Conservation (phyloP, 2,329 filamentous ascomycete genomes). For the Colletotrichum salicis region DNA sequence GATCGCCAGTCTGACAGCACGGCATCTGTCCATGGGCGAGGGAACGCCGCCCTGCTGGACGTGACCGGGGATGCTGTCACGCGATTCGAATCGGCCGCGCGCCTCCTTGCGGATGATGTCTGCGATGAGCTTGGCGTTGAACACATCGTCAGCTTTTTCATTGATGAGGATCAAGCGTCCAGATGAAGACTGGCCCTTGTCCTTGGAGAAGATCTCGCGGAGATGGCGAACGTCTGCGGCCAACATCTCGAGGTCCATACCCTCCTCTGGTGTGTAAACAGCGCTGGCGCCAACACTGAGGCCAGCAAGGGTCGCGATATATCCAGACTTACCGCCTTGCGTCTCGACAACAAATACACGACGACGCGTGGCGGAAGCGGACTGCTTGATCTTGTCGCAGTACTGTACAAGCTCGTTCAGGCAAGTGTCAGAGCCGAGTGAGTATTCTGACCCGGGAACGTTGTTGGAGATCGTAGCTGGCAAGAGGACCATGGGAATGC, state of each 20-base stretch:
- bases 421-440: slow-evolving; percentile 94
- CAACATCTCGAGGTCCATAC: slow-evolving; percentile 92
- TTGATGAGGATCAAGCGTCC: slow-evolving; percentile 97
- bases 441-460: slow-evolving; percentile 97
- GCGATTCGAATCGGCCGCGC: slow-evolving; percentile 89
- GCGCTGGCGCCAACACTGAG: slow-evolving; percentile 91
- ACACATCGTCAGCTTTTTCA: slow-evolving; percentile 90
- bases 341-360: slow-evolving; percentile 98
- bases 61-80: slow-evolving; percentile 91
- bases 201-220: slow-evolving; percentile 83
- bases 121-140: slow-evolving; percentile 91
- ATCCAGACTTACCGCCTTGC: slow-evolving; percentile 93
- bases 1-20: slow-evolving; percentile 90
- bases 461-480: slow-evolving; percentile 99
- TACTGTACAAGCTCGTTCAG: slow-evolving; percentile 94
- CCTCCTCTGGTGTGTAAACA: slow-evolving; percentile 97
- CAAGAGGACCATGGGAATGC: slow-evolving; percentile 90
- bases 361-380: slow-evolving; percentile 89
- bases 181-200: slow-evolving; percentile 88
- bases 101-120: slow-evolving; percentile 96
- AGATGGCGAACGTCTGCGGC: slow-evolving; percentile 89
- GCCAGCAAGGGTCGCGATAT: slow-evolving; percentile 90
- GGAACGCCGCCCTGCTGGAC: slow-evolving; percentile 95
- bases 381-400: slow-evolving; percentile 98
- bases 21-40: slow-evolving; percentile 94